Evolutionary conservation across 441 rosid species (phyloP), one percentile per base, ranked within the genome.

Genomic region (Arabidopsis hybrid): DNA sequence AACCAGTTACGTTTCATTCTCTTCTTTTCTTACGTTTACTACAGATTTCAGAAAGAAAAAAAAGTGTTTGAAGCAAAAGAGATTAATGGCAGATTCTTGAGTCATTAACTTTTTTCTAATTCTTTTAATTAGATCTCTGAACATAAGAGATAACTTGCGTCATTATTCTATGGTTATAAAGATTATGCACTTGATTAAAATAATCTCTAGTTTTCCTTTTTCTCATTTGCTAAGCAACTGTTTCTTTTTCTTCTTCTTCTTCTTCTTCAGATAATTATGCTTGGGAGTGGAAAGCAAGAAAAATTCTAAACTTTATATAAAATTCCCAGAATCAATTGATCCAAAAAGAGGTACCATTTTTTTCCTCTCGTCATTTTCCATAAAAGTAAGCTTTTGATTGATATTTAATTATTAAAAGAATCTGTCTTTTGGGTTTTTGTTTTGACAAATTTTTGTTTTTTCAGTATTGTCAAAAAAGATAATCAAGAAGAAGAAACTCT

Each of bases 321-420:
- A 65, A 59, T 66, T n/a, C 78, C 4, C 73, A 53, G 77, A 71
- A 66, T 66, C 63, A 63, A 77, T 49, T 65, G 68, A 71, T 77
- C 71, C 73, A 51, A 58, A 49, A 71, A 66, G 38, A 77, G 77
- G 80, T 71, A 51, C 36, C 17, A 49, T 51, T 39, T 38, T 18
- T 13, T 32, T 6, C 46, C 16, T 40, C 42, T 64, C 36, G 47
- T 70, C 76, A 49, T 8, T 75, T 51, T 32, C 63, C n/a, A 4
- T 2, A 17, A 47, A 60, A 71, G 51, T 26, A 18, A 51, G 31
- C 6, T 59, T 65, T 42, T 35, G 3, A 43, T 43, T 51, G 40
- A 11, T 21, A 5, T 46, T 35, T 61, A 63, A 29, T 31, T 31
- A 31, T 31, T 31, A 31, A 3, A 31, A 45, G 77, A 72, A 60